Evolutionary conservation across 257 asterid species (phyloP), one percentile per base, ranked within the genome.

Genomic region (Mitragyna speciosa): DNA sequence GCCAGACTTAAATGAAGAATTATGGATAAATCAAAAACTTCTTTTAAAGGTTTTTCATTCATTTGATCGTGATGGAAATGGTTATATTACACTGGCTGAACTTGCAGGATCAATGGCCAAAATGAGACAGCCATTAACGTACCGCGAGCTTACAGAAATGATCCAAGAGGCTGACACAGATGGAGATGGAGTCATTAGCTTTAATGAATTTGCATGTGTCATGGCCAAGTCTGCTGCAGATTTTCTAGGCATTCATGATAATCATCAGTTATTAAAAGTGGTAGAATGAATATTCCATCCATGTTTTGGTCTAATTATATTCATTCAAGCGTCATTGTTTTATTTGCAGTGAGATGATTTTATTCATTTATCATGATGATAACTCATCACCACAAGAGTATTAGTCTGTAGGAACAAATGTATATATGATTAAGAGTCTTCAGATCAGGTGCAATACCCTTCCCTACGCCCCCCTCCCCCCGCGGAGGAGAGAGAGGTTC

Each of bases 41-140:
- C 87, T 95, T 24, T 73, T 89, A 85, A 95, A 91, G 85, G 87
- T 95, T 70, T 95, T 95, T 85, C 90, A 87, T 6, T 86, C 94
- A 5, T 95, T 95, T 77, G 99, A 95, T 73, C 94, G 97, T 41
- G 98, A 93, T 82, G 99, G 99, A 0, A 95, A 90, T 76, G 99
- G 98, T 10, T 91, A 86, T 86, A 90, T 95, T 76, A 95, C 99
- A 15, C 87, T 92, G 59, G 96, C 97, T 49, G 97, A 93, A 89
- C 89, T 95, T 45, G 98, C 98, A 1, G 92, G 93, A 20, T 88
- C 89, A 79, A 95, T 95, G 99, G 95, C 97, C 0, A 95, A 92
- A 85, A 92, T 95, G 94, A 97, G 99, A 0, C 96, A 92, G 82
- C 92, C 99, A 12, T 85, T 93, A 64, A 89, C 99, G 52, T 93